Evolutionary conservation across 768 basidiomycete genomes (phyloP).

Genomic region (Tephrocybe sp.): DNA sequence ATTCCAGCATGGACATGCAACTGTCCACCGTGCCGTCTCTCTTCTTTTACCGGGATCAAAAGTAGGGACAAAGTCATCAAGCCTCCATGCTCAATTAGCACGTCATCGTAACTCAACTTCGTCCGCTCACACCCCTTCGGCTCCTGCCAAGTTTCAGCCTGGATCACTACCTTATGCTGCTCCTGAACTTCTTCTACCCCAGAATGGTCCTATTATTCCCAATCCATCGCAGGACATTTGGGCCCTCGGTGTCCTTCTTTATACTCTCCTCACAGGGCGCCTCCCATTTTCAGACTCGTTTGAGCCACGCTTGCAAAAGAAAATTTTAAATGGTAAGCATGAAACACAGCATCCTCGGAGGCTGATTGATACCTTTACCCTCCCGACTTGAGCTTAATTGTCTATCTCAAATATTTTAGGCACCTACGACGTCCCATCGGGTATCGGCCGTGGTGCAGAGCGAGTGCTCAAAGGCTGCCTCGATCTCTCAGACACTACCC

Average conservation of each 20-base stretch:
- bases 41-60: slow-evolving; percentile 35
- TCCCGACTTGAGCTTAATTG: slow-evolving; percentile 8
- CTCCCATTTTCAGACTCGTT: slow-evolving; percentile 88
- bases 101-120: slow-evolving; percentile 51
- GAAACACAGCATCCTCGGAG: neutral
- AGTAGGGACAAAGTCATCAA: slow-evolving; percentile 33
- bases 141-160: slow-evolving; percentile 46
- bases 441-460: slow-evolving; percentile 59
- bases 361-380: neutral
- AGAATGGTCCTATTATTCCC: slow-evolving; percentile 36
- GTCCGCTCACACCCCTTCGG: slow-evolving; percentile 21
- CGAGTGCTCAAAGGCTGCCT: slow-evolving; percentile 80
- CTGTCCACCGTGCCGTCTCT: slow-evolving; percentile 40
- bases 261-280: slow-evolving; percentile 78
- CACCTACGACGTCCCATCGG: slow-evolving; percentile 54
- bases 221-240: slow-evolving; percentile 90
- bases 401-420: slow-evolving; percentile 39
- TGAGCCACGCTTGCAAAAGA: slow-evolving; percentile 89
- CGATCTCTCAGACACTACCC: slow-evolving; percentile 51
- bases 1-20: slow-evolving; percentile 14
- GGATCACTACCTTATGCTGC: slow-evolving; percentile 91
- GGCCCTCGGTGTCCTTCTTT: slow-evolving; percentile 91
- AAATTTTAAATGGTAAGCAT: slow-evolving; percentile 76
- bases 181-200: slow-evolving; percentile 79
- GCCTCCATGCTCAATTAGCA: slow-evolving; percentile 22